These are phyloP conservation scores for Plasmopara viticola DNA, from an alignment of 352 stramenopile species.

Conservation along the genomic window DNA sequence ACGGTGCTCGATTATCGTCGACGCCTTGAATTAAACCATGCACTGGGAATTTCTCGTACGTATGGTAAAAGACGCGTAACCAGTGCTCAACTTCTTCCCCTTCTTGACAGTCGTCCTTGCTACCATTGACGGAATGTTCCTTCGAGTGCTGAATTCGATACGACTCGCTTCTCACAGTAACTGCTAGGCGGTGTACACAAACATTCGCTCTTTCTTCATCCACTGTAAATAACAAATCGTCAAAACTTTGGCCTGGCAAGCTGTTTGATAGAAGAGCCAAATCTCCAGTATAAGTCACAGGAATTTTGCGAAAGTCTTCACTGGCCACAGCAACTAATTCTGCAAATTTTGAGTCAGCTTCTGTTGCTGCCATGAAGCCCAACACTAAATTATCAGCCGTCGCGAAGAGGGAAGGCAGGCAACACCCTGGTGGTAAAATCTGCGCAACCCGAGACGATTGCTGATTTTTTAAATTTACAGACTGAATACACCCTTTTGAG, in stretches of 20 bases:
- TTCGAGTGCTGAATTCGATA: slow-evolving; percentile 44
- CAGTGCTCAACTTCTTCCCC: slow-evolving; percentile 17
- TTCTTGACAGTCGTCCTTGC: slow-evolving; percentile 4
- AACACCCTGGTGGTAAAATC: slow-evolving; percentile 12
- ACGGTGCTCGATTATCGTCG: slow-evolving; percentile 14
- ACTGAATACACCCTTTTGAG: slow-evolving; percentile 24
- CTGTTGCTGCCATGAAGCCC: slow-evolving; percentile 8
- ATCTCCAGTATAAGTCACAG: slow-evolving; percentile 10
- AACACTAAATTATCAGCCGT: slow-evolving; percentile 32
- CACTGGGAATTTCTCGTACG: slow-evolving; percentile 29
- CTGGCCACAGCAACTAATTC: slow-evolving; percentile 22
- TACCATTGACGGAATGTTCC: slow-evolving; percentile 14
- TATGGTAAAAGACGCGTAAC: slow-evolving; percentile 27
- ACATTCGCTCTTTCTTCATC: slow-evolving; percentile 15
- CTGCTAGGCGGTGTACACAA: slow-evolving; percentile 14
- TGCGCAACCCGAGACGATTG: slow-evolving; percentile 33
- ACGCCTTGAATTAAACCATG: slow-evolving; percentile 27
- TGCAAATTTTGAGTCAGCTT: not conserved
- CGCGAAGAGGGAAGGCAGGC: slow-evolving; percentile 10
- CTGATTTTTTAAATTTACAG: slow-evolving; percentile 37
- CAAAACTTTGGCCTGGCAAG: slow-evolving; percentile 19
- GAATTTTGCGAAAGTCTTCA: slow-evolving; percentile 36
- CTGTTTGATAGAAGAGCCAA: slow-evolving; percentile 7
- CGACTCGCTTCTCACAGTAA: slow-evolving; percentile 48
- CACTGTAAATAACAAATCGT: slow-evolving; percentile 26